Evolutionary conservation across 345 rosid species (phyloP).

Genomic region (Odontarrhena argentea): DNA sequence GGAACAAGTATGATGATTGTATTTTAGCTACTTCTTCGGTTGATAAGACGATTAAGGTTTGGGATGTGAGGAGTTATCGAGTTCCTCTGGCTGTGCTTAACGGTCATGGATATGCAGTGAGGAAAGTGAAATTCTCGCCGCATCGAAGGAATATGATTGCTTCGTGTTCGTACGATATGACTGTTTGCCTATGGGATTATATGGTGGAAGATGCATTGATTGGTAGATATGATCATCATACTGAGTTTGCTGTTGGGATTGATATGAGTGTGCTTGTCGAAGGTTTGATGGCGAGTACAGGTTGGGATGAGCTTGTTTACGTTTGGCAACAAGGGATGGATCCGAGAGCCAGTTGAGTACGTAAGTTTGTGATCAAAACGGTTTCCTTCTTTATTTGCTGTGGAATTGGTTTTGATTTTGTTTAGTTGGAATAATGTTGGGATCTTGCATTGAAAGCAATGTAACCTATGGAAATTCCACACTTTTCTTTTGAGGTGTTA

Average conservation of each 20-base stretch:
- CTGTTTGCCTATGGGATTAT: constrained; percentile 82
- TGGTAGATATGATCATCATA: constrained; percentile 83
- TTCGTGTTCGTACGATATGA: constrained; percentile 91
- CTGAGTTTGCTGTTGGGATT: constrained; percentile 82
- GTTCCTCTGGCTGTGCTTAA: constrained; percentile 70
- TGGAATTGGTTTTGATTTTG: constrained; percentile 24
- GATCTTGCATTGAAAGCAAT: constrained; percentile 3
- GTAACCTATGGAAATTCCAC: constrained; percentile 13
- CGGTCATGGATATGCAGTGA: constrained; percentile 86
- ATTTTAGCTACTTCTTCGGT: constrained; percentile 75
- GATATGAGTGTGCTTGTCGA: constrained; percentile 96
- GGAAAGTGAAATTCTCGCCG: constrained; percentile 86
- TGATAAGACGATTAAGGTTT: constrained; percentile 71
- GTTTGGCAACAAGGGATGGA: constrained; percentile 96
- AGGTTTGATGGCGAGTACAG: constrained; percentile 83
- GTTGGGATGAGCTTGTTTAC: constrained; percentile 93
- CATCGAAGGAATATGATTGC: constrained; percentile 69
- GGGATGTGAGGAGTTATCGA: constrained; percentile 84
- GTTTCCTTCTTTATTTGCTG: constrained; percentile 19
- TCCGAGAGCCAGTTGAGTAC: constrained; percentile 63
- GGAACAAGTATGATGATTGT: constrained; percentile 96
- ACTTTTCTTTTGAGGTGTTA: background rate
- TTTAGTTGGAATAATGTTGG: constrained; percentile 27
- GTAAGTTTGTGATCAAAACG: constrained; percentile 24
- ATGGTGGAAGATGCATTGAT: constrained; percentile 90